phyloP scores from a whole-genome alignment of 108 stramenopile genomes.

The Cyclostephanos invisitatus region DNA sequence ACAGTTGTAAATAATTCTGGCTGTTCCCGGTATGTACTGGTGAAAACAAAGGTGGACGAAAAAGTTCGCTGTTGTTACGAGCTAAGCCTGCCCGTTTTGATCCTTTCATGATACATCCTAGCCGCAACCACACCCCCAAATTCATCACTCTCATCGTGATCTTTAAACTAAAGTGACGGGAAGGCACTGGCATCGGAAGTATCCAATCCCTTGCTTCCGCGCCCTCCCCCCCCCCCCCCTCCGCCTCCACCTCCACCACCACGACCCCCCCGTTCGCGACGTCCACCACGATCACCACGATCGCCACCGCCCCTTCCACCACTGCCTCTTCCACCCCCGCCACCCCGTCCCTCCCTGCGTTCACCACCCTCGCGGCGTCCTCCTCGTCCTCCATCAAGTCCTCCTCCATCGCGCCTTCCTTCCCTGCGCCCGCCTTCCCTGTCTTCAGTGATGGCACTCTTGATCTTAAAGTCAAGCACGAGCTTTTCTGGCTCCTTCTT shows the following conservation, averaged over 20 bases:
- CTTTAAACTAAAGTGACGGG: constrained; percentile 58
- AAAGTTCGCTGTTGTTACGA: neutral
- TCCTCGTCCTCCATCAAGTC: constrained; percentile 41
- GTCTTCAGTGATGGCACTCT: constrained; percentile 42
- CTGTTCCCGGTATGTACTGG: neutral
- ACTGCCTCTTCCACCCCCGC: constrained; percentile 43
- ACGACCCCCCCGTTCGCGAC: constrained; percentile 36
- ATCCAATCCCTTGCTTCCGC: constrained; percentile 48
- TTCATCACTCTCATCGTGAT: neutral
- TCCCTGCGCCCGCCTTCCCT: constrained; percentile 48
- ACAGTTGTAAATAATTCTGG: neutral
- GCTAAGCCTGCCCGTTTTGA: neutral
- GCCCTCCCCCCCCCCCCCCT: constrained; percentile 39
- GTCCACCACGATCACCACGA: constrained; percentile 36
- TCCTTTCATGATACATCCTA: neutral
- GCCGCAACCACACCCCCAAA: neutral
- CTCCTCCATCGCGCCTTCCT: constrained; percentile 48
- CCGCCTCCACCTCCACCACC: constrained; percentile 42
- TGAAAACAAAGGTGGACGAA: neutral
- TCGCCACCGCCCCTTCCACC: constrained; percentile 45
- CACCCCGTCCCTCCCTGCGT: constrained; percentile 34
- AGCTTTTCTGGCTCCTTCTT: constrained; percentile 68
- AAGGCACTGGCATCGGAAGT: constrained; percentile 67
- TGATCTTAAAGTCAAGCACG: constrained; percentile 75
- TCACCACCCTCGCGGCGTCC: constrained; percentile 44